A percentile compares a stretch with the other conserved stretches of the same genome.
Evolutionary conservation across 2,329 filamentous ascomycete species (phyloP).

Genomic region (Orbilia oligospora): DNA sequence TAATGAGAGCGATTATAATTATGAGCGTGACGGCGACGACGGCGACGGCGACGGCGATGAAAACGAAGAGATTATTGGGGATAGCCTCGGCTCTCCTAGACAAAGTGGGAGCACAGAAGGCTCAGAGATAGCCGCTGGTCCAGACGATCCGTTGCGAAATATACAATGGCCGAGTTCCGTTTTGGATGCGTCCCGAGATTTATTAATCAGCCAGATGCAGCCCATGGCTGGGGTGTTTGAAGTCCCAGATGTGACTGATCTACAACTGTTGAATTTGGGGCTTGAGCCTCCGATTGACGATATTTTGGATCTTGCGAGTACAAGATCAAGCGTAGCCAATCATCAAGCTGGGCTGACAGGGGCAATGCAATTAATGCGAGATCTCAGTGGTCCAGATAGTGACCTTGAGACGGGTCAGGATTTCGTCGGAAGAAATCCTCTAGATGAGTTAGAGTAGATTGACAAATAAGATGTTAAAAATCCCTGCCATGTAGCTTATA

Average conservation of each 20-base stretch:
- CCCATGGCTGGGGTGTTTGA: background rate
- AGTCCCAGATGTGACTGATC: background rate
- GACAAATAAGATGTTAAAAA: no score
- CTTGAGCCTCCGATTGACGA: background rate
- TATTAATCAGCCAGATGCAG: background rate
- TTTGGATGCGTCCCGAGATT: background rate
- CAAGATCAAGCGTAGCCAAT: no score
- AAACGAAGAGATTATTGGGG: background rate
- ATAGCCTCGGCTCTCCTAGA: no score
- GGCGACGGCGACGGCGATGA: background rate
- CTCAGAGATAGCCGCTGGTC: background rate
- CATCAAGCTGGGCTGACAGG: no score
- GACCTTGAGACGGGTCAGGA: background rate
- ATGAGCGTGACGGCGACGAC: background rate
- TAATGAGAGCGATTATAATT: background rate
- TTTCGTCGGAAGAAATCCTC: background rate
- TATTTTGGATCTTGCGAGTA: background rate
- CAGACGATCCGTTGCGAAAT: background rate
- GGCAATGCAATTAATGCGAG: background rate
- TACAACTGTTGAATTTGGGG: background rate
- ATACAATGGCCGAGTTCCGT: background rate
- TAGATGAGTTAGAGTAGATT: constrained; percentile 6
- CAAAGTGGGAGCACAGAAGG: background rate
- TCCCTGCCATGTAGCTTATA: no score
- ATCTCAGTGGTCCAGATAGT: background rate